Percentiles rank a stretch among this genome's conserved stretches.
Evolutionary conservation across 805 yeast species (phyloP).

Genomic region (Pichia sporocuriosa): DNA sequence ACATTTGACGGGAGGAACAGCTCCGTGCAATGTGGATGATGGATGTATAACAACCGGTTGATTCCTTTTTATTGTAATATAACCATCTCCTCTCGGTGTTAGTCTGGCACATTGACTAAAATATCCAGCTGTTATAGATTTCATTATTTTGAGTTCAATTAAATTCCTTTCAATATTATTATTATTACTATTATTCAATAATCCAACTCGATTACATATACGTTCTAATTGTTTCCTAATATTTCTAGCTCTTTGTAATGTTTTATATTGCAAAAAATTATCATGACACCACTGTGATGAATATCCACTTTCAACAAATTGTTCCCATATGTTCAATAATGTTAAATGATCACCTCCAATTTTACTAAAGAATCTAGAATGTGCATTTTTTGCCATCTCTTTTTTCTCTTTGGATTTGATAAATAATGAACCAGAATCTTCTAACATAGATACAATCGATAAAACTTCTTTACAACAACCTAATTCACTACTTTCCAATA

Average conservation of each 20-base stretch:
- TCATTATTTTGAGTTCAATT: constrained; percentile 35
- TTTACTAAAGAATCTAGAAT: constrained; percentile 43
- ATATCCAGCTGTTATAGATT: constrained; percentile 58
- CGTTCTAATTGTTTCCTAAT: constrained; percentile 63
- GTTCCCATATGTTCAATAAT: constrained; percentile 64
- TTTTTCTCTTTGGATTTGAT: constrained; percentile 63
- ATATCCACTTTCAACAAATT: constrained; percentile 63
- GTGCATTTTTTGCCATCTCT: constrained; percentile 58
- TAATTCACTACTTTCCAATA: constrained; percentile 54
- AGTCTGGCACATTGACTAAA: constrained; percentile 61
- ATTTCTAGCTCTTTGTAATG: constrained; percentile 60
- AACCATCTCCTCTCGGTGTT: constrained; percentile 59
- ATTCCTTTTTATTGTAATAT: constrained; percentile 56
- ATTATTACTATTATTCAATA: no score
- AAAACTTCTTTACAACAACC: constrained; percentile 63
- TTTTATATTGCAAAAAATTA: constrained; percentile 69
- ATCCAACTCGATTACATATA: constrained; percentile 39
- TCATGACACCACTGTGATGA: constrained; percentile 82
- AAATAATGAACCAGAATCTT: constrained; percentile 67
- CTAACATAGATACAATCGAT: constrained; percentile 75
- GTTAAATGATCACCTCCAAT: constrained; percentile 75
- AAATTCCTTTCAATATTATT: constrained; percentile 26
- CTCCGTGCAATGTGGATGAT: constrained; percentile 59
- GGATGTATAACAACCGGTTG: constrained; percentile 83
- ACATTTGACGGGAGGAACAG: constrained; percentile 66